These are phyloP conservation scores for Coelastrella sp. DNA, from an alignment of 139 green algal species.

Conservation along the genomic window DNA sequence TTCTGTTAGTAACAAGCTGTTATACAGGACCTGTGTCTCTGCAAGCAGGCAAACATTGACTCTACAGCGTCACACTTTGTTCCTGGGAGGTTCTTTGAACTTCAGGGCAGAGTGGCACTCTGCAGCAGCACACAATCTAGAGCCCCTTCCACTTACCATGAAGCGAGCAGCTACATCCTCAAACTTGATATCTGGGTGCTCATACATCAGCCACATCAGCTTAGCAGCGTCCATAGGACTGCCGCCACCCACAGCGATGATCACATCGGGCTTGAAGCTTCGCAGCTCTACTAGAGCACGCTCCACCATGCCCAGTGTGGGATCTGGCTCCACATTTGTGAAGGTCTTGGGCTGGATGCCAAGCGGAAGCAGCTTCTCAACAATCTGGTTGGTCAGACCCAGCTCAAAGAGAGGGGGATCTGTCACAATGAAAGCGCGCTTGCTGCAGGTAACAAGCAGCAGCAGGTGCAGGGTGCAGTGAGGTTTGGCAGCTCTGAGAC, in stretches of 20 bases:
- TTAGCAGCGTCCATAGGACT: conserved; percentile 84
- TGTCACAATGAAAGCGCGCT: conserved; percentile 75
- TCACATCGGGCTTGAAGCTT: conserved; percentile 68
- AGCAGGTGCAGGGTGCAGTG: neutral
- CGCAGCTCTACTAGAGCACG: conserved; percentile 46
- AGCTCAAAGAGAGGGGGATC: conserved; percentile 76
- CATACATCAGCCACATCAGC: conserved; percentile 83
- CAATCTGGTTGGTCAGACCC: conserved; percentile 64
- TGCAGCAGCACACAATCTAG: too few species aligned
- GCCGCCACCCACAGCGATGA: conserved; percentile 80
- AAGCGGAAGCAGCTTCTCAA: conserved; percentile 30
- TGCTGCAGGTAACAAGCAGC: conserved; percentile 41
- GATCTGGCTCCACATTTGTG: conserved; percentile 66
- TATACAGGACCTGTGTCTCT: too few species aligned
- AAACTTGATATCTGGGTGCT: conserved; percentile 76
- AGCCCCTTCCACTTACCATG: conserved; percentile 55
- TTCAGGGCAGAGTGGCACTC: too few species aligned
- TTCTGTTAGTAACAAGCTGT: too few species aligned
- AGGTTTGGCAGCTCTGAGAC: neutral
- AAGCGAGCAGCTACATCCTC: conserved; percentile 77
- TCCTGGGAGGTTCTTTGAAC: too few species aligned
- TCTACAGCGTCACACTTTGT: too few species aligned
- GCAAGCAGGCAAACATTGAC: too few species aligned
- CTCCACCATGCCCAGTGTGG: conserved; percentile 68
- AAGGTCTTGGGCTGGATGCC: conserved; percentile 43